phyloP scores from a whole-genome alignment of 75 land plant species.

The Selaginella tamariscina region DNA sequence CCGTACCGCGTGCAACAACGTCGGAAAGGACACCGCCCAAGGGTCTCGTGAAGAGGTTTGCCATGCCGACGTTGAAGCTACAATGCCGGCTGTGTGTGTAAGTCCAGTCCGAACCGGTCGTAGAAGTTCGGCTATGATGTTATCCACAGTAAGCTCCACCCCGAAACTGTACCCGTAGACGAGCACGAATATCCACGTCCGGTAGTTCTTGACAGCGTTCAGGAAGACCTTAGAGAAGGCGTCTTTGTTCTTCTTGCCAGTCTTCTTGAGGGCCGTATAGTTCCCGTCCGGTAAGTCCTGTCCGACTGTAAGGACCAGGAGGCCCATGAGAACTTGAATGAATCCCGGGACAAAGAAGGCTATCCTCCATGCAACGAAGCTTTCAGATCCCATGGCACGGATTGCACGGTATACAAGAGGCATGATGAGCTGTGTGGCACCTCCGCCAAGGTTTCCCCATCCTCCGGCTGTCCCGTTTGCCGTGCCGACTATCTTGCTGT shows the following conservation, averaged over 20 bases:
- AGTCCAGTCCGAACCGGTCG: constrained; percentile 29
- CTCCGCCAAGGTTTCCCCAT: constrained; percentile 4
- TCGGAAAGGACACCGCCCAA: constrained; percentile 51
- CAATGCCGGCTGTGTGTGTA: constrained; percentile 36
- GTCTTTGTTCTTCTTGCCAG: constrained; percentile 4
- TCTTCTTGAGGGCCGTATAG: neutral
- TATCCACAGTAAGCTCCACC: constrained; percentile 48
- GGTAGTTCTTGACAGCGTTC: constrained; percentile 8
- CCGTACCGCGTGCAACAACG: constrained; percentile 15
- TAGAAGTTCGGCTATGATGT: constrained; percentile 48
- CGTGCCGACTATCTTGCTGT: neutral
- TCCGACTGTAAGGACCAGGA: constrained; percentile 38
- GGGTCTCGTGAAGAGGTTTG: constrained; percentile 14
- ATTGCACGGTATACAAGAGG: neutral
- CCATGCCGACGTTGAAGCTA: constrained; percentile 37
- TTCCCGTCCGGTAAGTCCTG: constrained; percentile 8
- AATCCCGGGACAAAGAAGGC: constrained; percentile 24
- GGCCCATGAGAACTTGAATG: constrained; percentile 48
- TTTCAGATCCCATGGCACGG: neutral
- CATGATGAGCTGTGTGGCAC: constrained; percentile 11
- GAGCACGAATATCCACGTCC: constrained; percentile 35
- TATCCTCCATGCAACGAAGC: constrained; percentile 5
- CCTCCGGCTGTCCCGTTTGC: neutral
- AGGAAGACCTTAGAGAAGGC: neutral
- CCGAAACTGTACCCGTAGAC: constrained; percentile 68